Conservation (phyloP, 768 basidiomycete species). For the Leccinellum albellum region DNA sequence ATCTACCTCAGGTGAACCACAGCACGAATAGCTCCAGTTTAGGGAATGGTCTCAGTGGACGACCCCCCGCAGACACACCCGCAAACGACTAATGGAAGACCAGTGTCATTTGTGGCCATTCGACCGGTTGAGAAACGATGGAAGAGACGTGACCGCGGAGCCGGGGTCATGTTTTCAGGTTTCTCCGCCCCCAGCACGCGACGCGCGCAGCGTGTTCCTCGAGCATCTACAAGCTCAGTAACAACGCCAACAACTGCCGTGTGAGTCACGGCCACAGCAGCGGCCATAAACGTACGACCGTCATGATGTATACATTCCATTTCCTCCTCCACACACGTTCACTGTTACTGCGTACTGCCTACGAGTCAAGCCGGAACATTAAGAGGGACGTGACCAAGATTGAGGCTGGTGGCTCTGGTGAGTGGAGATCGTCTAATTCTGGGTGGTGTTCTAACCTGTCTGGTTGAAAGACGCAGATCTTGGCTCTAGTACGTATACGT, state of each 20-base stretch:
- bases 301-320: background rate
- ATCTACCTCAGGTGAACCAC: constrained; percentile 8
- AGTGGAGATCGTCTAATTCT: constrained; percentile 15
- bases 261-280: constrained; percentile 4
- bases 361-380: constrained; percentile 46
- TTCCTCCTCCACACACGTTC: constrained; percentile 2
- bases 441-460: background rate
- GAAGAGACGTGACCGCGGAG: constrained; percentile 5
- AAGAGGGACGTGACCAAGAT: constrained; percentile 98
- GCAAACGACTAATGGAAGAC: constrained; percentile 13
- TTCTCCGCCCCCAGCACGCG: background rate
- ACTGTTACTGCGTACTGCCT: constrained; percentile 8
- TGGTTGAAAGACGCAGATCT: constrained; percentile 79
- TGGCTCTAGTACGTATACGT: constrained; percentile 73
- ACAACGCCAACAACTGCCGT: constrained; percentile 13
- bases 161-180: constrained; percentile 4
- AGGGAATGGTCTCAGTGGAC: background rate
- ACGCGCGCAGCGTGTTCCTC: constrained; percentile 5
- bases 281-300: background rate
- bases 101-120: constrained; percentile 16
- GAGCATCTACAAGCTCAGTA: constrained; percentile 15
- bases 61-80: constrained; percentile 6
- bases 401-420: constrained; percentile 89
- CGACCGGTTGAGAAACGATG: constrained; percentile 19
- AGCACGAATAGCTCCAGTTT: background rate